Evolutionary conservation across 2,329 filamentous ascomycete genomes (phyloP).

Genomic region (Leptographium galeiforme): DNA sequence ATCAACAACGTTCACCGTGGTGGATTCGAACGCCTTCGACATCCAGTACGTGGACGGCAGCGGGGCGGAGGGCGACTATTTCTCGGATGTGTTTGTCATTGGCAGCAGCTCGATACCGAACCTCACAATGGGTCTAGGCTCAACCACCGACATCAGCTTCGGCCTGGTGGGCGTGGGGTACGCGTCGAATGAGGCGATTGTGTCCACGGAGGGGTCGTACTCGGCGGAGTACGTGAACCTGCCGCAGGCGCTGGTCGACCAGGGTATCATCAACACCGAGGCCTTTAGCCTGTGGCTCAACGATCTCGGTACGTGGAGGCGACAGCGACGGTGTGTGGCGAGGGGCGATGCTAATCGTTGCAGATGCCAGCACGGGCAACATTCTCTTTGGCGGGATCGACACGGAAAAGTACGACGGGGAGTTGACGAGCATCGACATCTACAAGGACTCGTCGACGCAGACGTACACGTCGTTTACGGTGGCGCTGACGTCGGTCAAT

Average conservation of each 20-base stretch:
- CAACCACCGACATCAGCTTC: constrained; percentile 38
- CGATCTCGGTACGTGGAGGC: constrained; percentile 24
- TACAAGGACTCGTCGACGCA: constrained; percentile 26
- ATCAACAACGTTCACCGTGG: constrained; percentile 32
- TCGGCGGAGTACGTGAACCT: constrained; percentile 39
- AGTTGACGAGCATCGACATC: constrained; percentile 48
- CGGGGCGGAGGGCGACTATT: constrained; percentile 43
- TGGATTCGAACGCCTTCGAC: constrained; percentile 31
- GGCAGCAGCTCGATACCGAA: constrained; percentile 37
- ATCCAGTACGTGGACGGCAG: constrained; percentile 51
- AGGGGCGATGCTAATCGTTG: background rate
- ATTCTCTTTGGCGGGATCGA: constrained; percentile 76
- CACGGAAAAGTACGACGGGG: constrained; percentile 55
- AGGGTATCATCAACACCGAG: constrained; percentile 49
- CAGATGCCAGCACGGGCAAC: constrained; percentile 47
- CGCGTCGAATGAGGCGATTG: constrained; percentile 37
- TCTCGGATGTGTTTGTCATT: constrained; percentile 42
- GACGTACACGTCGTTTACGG: constrained; percentile 31
- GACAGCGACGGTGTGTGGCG: background rate
- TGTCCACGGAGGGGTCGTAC: constrained; percentile 15
- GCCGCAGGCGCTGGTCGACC: constrained; percentile 48
- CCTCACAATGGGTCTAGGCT: constrained; percentile 45
- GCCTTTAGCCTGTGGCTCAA: constrained; percentile 62
- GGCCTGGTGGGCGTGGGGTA: constrained; percentile 51
- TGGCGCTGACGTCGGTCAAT: constrained; percentile 32